Evolutionary conservation across 495 filamentous ascomycete species (phyloP).

Genomic region (Penicillium malachiteum): DNA sequence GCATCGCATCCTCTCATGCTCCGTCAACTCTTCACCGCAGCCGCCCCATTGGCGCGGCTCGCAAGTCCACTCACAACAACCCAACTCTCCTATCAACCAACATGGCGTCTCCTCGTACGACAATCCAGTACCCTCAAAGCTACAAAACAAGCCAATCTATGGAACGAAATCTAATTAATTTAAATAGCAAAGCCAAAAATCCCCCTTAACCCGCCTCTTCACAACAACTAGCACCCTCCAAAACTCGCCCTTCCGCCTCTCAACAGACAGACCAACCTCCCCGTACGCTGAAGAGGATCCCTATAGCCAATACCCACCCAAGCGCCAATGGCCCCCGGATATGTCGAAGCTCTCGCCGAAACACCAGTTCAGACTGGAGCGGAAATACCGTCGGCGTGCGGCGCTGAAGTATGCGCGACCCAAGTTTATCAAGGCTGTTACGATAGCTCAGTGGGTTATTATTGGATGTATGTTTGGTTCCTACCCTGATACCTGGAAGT

Average conservation of each 20-base stretch:
- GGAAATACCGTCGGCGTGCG: slow-evolving; percentile 66
- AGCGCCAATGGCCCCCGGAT: slow-evolving; percentile 90
- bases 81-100: slow-evolving; percentile 9
- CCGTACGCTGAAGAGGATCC: slow-evolving; percentile 21
- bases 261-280: slow-evolving; percentile 21
- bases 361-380: slow-evolving; percentile 72
- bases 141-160: not conserved
- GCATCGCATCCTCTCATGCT: slow-evolving; percentile 6
- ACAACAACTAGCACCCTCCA: slow-evolving; percentile 14
- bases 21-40: slow-evolving; percentile 18
- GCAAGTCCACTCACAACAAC: slow-evolving; percentile 5
- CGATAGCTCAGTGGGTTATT: slow-evolving; percentile 65
- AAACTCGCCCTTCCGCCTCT: slow-evolving; percentile 40
- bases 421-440: slow-evolving; percentile 68
- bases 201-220: slow-evolving; percentile 14
- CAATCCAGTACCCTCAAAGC: not conserved
- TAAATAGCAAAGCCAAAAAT: not conserved
- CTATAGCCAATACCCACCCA: slow-evolving; percentile 69
- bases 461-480: slow-evolving; percentile 56
- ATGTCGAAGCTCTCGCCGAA: slow-evolving; percentile 74
- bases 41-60: slow-evolving; percentile 20
- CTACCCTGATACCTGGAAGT: not conserved
- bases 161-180: not conserved
- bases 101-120: slow-evolving; percentile 11
- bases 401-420: slow-evolving; percentile 74